phyloP scores from a whole-genome alignment of 768 basidiomycete genomes.

The Dentipellis sp. region DNA sequence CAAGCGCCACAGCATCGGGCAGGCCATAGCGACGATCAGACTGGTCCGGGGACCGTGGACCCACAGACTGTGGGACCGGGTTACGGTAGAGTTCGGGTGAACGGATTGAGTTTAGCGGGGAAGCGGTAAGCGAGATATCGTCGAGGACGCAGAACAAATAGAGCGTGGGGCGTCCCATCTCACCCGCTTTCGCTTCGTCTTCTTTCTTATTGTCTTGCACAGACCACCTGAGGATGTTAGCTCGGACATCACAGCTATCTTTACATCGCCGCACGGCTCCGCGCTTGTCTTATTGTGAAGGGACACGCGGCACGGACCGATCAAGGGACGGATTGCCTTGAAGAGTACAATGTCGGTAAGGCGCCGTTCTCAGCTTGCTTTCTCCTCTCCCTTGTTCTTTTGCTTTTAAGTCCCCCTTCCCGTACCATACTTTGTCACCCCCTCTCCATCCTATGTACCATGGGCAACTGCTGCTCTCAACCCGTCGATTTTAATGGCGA shows the following conservation, averaged over 20 bases:
- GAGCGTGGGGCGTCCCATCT: neutral
- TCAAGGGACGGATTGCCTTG: constrained; percentile 6
- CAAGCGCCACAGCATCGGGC: no score
- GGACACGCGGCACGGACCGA: constrained; percentile 6
- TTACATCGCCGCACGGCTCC: neutral
- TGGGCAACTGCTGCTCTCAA: constrained; percentile 27
- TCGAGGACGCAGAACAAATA: neutral
- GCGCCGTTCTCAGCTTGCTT: neutral
- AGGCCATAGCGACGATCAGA: neutral
- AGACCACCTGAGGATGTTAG: neutral
- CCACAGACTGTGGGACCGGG: neutral
- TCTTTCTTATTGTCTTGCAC: constrained; percentile 5
- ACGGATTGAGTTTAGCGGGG: neutral
- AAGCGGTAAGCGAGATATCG: neutral
- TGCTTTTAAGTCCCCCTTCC: constrained; percentile 10
- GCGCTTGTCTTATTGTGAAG: constrained; percentile 5
- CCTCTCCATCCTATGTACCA: constrained; percentile 7
- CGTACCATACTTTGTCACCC: neutral
- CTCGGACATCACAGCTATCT: neutral
- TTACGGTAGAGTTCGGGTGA: neutral
- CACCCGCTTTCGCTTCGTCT: neutral
- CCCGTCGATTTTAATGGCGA: constrained; percentile 50
- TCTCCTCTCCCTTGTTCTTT: constrained; percentile 3
- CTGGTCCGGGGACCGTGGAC: neutral
- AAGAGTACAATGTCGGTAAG: constrained; percentile 4